Conservation (phyloP, 2,329 filamentous ascomycete genomes). For the Rhynchosporium secalis region DNA sequence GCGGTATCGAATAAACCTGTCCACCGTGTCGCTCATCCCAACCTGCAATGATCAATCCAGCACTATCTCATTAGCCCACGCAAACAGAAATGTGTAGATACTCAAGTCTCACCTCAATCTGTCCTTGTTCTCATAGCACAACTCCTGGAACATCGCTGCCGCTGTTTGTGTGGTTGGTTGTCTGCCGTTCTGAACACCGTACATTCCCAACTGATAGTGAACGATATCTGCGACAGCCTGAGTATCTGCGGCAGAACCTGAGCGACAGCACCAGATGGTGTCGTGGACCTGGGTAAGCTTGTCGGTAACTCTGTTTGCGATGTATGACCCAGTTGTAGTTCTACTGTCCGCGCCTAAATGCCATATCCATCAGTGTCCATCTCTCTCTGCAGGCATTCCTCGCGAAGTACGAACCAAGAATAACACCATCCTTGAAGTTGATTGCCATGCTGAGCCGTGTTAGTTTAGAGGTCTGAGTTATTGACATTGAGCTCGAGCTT, state of each 20-base stretch:
- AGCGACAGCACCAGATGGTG: slow-evolving; percentile 99
- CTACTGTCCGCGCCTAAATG: slow-evolving; percentile 81
- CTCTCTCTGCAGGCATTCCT: background rate
- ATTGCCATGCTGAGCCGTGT: slow-evolving; percentile 79
- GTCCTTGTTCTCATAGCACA: slow-evolving; percentile 98
- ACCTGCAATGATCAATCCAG: slow-evolving; percentile 97
- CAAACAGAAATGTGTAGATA: background rate
- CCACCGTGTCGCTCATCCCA: slow-evolving; percentile 95
- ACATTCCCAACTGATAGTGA: slow-evolving; percentile 92
- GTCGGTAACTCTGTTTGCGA: slow-evolving; percentile 98
- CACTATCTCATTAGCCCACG: slow-evolving; percentile 53
- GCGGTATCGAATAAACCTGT: slow-evolving; percentile 95
- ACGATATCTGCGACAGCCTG: slow-evolving; percentile 98
- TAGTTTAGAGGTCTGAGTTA: slow-evolving; percentile 28
- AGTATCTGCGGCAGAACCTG: slow-evolving; percentile 94
- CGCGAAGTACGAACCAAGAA: slow-evolving; percentile 63
- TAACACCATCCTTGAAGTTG: slow-evolving; percentile 98
- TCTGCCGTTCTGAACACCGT: slow-evolving; percentile 86
- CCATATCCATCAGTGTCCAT: slow-evolving; percentile 22
- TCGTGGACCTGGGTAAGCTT: slow-evolving; percentile 98
- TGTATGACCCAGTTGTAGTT: slow-evolving; percentile 97
- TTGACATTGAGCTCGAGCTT: slow-evolving; percentile 43
- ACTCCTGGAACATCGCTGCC: slow-evolving; percentile 93
- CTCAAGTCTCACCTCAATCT: slow-evolving; percentile 68
- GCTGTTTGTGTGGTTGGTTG: slow-evolving; percentile 92